These are phyloP conservation scores for Ensete ventricosum DNA, from an alignment of 176 grass and related monocot species.

Conservation along the genomic window DNA sequence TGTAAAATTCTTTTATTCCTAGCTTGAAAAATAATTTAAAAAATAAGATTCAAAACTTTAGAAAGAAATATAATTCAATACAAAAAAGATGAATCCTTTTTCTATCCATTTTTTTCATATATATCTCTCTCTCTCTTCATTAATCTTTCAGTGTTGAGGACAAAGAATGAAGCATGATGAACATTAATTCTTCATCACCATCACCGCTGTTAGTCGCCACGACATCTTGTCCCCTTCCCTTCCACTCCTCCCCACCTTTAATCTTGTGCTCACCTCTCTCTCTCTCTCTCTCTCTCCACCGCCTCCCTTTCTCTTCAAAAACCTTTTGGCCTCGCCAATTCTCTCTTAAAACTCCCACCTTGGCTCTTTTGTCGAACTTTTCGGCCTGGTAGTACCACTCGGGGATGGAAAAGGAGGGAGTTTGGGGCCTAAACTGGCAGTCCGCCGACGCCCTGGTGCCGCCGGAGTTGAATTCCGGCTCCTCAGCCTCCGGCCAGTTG, in stretches of 20 bases:
- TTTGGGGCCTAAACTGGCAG: constrained; percentile 10
- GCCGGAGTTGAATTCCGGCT: background rate
- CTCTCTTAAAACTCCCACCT: background rate
- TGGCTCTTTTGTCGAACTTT: background rate
- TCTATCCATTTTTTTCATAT: no score
- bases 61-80: no score
- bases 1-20: no score
- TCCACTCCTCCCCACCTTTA: background rate
- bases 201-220: background rate
- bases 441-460: background rate
- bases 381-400: background rate
- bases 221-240: background rate
- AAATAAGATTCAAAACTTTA: no score
- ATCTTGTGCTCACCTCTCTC: background rate
- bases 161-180: background rate
- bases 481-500: background rate
- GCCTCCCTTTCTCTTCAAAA: no score
- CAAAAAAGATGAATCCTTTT: background rate
- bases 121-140: background rate
- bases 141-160: background rate
- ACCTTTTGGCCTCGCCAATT: background rate
- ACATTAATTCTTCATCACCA: background rate
- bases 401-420: constrained; percentile 37
- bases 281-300: background rate
- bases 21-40: no score